Evolutionary conservation across 768 basidiomycete genomes (phyloP).

Genomic region (Xerocomellus amylosporus): DNA sequence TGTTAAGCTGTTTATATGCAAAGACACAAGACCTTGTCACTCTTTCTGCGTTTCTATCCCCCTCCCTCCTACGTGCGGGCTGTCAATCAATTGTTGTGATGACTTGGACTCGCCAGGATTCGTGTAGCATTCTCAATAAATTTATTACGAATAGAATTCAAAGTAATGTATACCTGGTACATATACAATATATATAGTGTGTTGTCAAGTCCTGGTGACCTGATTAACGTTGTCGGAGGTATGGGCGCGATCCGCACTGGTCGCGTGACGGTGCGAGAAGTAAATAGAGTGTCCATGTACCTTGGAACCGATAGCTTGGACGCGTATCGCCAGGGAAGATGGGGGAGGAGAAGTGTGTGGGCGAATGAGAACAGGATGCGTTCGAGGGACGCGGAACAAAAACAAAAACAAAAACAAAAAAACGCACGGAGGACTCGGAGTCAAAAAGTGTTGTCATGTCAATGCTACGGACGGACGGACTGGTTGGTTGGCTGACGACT

Average conservation of each 20-base stretch:
- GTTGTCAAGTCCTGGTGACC: neutral
- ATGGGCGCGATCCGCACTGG: neutral
- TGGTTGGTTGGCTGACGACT: too few species aligned
- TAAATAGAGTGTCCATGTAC: neutral
- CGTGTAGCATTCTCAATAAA: neutral
- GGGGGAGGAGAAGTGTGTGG: neutral
- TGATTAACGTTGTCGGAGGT: neutral
- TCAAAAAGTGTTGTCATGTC: neutral
- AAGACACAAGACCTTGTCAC: constrained; percentile 13
- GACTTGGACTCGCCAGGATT: neutral
- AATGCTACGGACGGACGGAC: neutral
- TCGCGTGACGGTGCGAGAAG: neutral
- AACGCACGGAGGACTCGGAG: neutral
- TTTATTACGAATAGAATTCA: neutral
- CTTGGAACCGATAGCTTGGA: neutral
- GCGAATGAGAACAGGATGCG: neutral
- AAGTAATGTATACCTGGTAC: constrained; percentile 3
- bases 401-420: too few species aligned
- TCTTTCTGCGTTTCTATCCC: neutral
- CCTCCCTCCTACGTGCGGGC: neutral
- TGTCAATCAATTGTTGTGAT: neutral
- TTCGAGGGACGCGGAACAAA: neutral
- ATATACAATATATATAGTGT: neutral
- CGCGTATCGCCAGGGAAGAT: neutral
- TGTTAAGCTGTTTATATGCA: constrained; percentile 12